Evolutionary conservation across 208 protist species (phyloP).

Genomic region (Wallacemonas sp.): DNA sequence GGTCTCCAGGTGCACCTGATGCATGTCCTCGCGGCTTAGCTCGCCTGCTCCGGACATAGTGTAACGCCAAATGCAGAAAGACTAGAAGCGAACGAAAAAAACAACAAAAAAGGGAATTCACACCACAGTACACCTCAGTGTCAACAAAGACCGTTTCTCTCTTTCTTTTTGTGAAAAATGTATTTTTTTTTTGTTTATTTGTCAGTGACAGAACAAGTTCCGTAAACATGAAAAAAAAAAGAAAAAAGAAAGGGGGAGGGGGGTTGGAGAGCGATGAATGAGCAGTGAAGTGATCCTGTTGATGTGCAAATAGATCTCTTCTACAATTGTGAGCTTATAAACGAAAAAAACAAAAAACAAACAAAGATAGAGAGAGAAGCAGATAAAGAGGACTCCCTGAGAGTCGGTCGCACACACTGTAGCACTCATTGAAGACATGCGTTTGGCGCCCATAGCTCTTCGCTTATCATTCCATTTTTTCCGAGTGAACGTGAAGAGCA

Average conservation of each 20-base stretch:
- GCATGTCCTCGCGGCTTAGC: not conserved
- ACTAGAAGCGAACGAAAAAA: not conserved
- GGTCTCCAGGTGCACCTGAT: slow-evolving; percentile 16
- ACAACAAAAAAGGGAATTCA: not conserved
- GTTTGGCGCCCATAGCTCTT: too few relatives aligned
- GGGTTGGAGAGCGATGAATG: not conserved
- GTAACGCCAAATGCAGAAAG: too few relatives aligned
- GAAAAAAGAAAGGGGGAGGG: not conserved
- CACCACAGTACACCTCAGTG: too few relatives aligned
- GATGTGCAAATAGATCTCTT: not conserved
- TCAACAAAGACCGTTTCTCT: too few relatives aligned
- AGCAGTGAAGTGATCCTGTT: not conserved
- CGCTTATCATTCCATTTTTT: too few relatives aligned
- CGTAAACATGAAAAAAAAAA: not conserved
- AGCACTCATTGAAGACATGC: too few relatives aligned
- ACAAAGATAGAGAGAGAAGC: too few relatives aligned
- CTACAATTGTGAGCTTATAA: not conserved
- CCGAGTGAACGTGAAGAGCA: too few relatives aligned
- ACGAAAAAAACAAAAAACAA: not conserved
- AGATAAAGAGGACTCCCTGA: too few relatives aligned
- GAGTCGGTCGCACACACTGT: too few relatives aligned
- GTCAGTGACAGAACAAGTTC: not conserved
- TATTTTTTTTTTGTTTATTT: not conserved
- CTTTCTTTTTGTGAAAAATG: not conserved
- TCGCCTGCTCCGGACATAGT: not conserved